These are phyloP conservation scores for Stachybotrys echinatus DNA, from an alignment of 2,329 filamentous ascomycete genomes.

Conservation along the genomic window DNA sequence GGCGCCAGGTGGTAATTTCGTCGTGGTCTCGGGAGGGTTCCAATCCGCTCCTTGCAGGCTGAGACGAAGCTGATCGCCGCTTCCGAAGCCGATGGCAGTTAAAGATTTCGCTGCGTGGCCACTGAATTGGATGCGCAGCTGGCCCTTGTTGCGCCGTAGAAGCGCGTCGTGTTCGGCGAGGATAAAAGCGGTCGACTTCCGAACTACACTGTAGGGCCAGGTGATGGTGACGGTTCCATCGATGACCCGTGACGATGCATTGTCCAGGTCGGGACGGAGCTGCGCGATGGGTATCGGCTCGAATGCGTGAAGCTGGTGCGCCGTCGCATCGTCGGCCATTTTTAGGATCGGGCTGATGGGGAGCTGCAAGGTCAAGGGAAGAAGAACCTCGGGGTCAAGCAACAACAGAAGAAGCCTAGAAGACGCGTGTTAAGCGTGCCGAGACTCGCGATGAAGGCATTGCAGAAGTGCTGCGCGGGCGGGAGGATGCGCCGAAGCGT, in stretches of 20 bases:
- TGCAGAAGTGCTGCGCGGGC: not conserved
- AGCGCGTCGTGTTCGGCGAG: slow-evolving; percentile 82
- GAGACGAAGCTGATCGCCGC: slow-evolving; percentile 71
- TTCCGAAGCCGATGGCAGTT: slow-evolving; percentile 62
- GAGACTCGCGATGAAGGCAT: not conserved
- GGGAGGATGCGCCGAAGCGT: not conserved
- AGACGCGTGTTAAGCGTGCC: not conserved
- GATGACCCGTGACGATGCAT: slow-evolving; percentile 41
- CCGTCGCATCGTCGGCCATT: slow-evolving; percentile 12
- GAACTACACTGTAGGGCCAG: slow-evolving; percentile 86
- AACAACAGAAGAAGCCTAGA: too few relatives aligned
- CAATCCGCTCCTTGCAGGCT: slow-evolving; percentile 65
- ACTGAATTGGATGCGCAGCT: slow-evolving; percentile 72
- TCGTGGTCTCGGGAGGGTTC: slow-evolving; percentile 45
- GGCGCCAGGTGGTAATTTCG: slow-evolving; percentile 42
- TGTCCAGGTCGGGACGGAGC: slow-evolving; percentile 41
- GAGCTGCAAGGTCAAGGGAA: too few relatives aligned
- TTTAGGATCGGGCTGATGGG: not conserved
- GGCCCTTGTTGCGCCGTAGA: slow-evolving; percentile 69
- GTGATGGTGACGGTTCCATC: slow-evolving; percentile 75
- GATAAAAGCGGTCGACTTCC: slow-evolving; percentile 67
- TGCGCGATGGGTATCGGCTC: slow-evolving; percentile 49
- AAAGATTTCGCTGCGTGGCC: slow-evolving; percentile 66
- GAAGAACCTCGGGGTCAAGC: too few relatives aligned
- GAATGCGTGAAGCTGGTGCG: slow-evolving; percentile 17